phyloP scores from a whole-genome alignment of 1,139 yeast species.

The Sugiyamaella japonica region DNA sequence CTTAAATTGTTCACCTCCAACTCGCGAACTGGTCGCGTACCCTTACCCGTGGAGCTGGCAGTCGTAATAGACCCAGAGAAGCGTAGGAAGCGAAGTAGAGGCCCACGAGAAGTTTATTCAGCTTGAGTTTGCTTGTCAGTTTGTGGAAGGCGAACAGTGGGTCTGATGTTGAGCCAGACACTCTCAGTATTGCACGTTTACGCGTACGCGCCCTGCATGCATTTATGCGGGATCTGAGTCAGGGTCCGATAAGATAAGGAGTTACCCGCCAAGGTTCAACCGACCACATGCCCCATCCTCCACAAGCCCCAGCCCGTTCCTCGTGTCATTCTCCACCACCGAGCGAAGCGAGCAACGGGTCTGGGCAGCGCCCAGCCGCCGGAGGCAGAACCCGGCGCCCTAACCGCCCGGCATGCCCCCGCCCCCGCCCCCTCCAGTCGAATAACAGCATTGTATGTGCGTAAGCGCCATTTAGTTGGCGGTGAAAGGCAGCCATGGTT shows the following conservation, averaged over 20 bases:
- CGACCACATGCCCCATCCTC: no score
- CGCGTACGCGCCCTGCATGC: neutral
- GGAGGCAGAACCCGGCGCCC: neutral
- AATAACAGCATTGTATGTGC: neutral
- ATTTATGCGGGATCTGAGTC: neutral
- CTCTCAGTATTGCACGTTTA: neutral
- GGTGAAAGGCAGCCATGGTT: constrained; percentile 1
- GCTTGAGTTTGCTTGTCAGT: no score
- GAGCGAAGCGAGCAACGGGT: neutral
- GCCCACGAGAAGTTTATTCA: no score
- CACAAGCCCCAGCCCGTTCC: neutral
- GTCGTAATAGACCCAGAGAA: no score
- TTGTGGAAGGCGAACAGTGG: no score
- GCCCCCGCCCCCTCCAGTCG: no score
- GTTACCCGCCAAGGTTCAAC: neutral
- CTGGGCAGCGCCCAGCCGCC: neutral
- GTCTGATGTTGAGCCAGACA: neutral
- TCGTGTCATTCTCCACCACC: neutral
- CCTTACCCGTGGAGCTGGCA: no score
- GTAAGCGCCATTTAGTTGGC: neutral
- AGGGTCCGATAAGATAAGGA: neutral
- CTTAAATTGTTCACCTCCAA: neutral
- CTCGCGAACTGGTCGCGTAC: no score
- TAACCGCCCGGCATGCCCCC: no score
- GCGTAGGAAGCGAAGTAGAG: no score